phyloP scores from a whole-genome alignment of 2,329 filamentous ascomycete species.

The Xylariales sp. region DNA sequence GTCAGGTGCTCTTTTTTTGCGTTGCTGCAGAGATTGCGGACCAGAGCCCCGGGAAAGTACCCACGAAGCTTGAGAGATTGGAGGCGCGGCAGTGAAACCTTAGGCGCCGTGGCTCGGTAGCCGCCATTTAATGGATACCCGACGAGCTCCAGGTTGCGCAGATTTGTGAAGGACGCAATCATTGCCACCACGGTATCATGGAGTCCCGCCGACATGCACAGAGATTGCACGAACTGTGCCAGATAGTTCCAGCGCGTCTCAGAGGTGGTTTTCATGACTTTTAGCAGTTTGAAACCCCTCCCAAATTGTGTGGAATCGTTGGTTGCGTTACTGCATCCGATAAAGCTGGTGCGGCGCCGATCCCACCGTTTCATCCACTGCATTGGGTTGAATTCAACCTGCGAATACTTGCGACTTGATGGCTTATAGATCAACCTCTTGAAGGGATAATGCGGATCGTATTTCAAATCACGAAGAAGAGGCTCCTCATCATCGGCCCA shows the following conservation, averaged over 20 bases:
- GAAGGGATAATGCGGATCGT: too few species aligned
- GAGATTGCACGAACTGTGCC: conserved; percentile 2
- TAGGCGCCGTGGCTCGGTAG: not conserved
- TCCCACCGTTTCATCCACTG: not conserved
- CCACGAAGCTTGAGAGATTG: conserved; percentile 7
- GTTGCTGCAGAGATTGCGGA: conserved; percentile 4
- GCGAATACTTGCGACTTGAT: not conserved
- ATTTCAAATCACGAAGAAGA: too few species aligned
- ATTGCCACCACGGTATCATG: conserved; percentile 1
- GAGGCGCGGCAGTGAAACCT: not conserved
- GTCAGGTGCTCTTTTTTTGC: not conserved
- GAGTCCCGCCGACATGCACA: conserved; percentile 8
- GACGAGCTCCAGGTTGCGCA: conserved; percentile 5
- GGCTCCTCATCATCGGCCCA: too few species aligned
- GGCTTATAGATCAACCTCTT: not conserved
- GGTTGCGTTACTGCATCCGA: not conserved
- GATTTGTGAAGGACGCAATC: conserved; percentile 1
- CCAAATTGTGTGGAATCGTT: conserved; percentile 1
- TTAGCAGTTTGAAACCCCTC: not conserved
- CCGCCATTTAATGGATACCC: not conserved
- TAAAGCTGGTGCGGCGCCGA: too few species aligned
- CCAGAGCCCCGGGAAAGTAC: conserved; percentile 4
- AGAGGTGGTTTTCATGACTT: not conserved
- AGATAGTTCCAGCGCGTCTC: conserved; percentile 2
- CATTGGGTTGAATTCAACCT: not conserved